Base-by-base conservation (phyloP, 139 green algal genomes). In the Edaphochlamys debaryana region DNA sequence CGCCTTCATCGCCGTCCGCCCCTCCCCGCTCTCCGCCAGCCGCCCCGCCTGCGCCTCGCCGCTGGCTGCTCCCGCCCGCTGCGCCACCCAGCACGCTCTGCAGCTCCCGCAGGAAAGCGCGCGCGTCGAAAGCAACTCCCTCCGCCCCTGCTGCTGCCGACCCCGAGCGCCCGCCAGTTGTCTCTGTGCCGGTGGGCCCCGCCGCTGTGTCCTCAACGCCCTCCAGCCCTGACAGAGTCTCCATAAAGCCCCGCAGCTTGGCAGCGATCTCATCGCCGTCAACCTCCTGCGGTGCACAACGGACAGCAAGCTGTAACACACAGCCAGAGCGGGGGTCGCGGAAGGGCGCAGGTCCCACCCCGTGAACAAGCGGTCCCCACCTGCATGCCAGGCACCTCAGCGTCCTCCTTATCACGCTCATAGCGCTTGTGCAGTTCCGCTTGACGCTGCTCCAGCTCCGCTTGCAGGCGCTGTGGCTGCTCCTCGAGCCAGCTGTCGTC, bases 401-500 rank as follows among this genome's bases (percentile, higher is more conserved):
- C n/a, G n/a, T n/a, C n/a, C n/a, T n/a, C n/a, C n/a, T n/a, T n/a
- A n/a, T n/a, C n/a, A n/a, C n/a, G n/a, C n/a, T n/a, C n/a, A n/a
- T n/a, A n/a, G n/a, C n/a, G n/a, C n/a, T n/a, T 27, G 19, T 11
- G 8, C 34, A 63, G 42, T 40, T 84, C 74, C n/a, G 74, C 36
- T 32, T 80, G 66, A n/a, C 67, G 52, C 13, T 52, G 50, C 42
- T 79, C 58, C 42, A 89, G 85, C 85, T 89, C 78, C 3, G 29
- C n/a, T 40, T 89, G 71, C 13, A 88, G 36, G 23, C 69, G 68
- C 5, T 45, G 56, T 0, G 63, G 54, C 27, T 75, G 54, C 3
- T 62, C 69, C 3, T 81, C 84, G 30, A 88, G 58, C 84, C 84
- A 88, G 37, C 45, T 79, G 77, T 85, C 77, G 22, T 88, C 84